These are phyloP conservation scores for Bipolaris victoriae DNA, from an alignment of 2,329 filamentous ascomycete genomes.

Conservation along the genomic window DNA sequence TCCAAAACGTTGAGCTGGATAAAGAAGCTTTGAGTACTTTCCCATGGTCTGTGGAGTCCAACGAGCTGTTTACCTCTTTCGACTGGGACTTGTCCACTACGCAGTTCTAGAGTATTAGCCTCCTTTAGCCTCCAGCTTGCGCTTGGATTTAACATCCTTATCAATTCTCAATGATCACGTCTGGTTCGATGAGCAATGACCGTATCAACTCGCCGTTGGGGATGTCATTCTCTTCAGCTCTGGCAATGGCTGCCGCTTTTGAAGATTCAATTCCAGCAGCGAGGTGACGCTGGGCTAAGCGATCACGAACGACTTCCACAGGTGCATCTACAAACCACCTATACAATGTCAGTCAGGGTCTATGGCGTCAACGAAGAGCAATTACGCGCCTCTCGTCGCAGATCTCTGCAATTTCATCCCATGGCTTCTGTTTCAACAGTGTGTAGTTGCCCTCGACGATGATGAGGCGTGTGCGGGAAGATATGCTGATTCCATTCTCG, in stretches of 20 bases:
- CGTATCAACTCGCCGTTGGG: slow-evolving; percentile 34
- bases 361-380: background rate
- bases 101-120: slow-evolving; percentile 15
- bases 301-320: slow-evolving; percentile 22
- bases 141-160: background rate
- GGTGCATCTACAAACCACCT: slow-evolving; percentile 37
- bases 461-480: slow-evolving; percentile 29
- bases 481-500: slow-evolving; percentile 24
- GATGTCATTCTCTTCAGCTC: slow-evolving; percentile 36
- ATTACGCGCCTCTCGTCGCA: slow-evolving; percentile 29
- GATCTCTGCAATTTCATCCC: slow-evolving; percentile 22
- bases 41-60: slow-evolving; percentile 35
- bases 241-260: slow-evolving; percentile 24
- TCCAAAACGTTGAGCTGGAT: slow-evolving; percentile 27
- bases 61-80: slow-evolving; percentile 34
- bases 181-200: slow-evolving; percentile 25
- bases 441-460: slow-evolving; percentile 39
- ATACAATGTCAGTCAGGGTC: slow-evolving; percentile 2
- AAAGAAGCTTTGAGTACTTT: slow-evolving; percentile 31
- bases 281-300: slow-evolving; percentile 31
- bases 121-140: background rate
- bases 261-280: slow-evolving; percentile 33
- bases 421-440: slow-evolving; percentile 29
- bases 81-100: slow-evolving; percentile 33
- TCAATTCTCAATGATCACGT: slow-evolving; percentile 30